A percentile compares a stretch with the other conserved stretches of the same genome.
Conservation (phyloP, 2,329 filamentous ascomycete genomes). For the Calonectria hongkongensis region DNA sequence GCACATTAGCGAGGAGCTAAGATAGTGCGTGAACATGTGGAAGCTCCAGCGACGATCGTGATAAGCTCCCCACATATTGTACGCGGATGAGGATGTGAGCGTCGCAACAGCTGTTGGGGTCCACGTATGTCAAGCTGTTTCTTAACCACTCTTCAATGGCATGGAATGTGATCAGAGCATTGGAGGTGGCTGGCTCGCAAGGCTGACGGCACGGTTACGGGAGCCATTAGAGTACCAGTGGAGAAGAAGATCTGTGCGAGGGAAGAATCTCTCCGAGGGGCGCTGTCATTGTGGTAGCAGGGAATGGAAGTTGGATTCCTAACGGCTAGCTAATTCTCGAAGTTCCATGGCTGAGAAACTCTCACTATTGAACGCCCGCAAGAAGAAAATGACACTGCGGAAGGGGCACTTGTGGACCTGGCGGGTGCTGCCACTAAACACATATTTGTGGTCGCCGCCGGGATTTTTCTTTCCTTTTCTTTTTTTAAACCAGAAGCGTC, state of each 20-base stretch:
- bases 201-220: constrained; percentile 5
- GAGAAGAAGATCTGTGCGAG: constrained; percentile 18
- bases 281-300: background rate
- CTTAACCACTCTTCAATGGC: background rate
- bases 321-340: background rate
- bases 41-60: constrained; percentile 18
- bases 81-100: background rate
- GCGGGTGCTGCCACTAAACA: background rate
- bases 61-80: constrained; percentile 19
- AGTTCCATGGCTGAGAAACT: too few species aligned
- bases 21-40: constrained; percentile 23
- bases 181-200: background rate
- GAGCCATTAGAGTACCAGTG: constrained; percentile 11
- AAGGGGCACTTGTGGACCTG: background rate
- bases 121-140: constrained; percentile 1
- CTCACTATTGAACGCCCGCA: background rate
- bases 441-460: background rate
- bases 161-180: background rate
- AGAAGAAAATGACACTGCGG: background rate
- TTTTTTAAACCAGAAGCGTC: background rate
- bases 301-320: background rate
- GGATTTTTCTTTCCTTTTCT: background rate
- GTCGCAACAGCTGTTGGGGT: background rate
- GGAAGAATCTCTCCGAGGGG: constrained; percentile 18
- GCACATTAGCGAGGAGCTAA: constrained; percentile 11